These are phyloP conservation scores for Penstemon davidsonii DNA, from an alignment of 257 asterid genomes.

Conservation along the genomic window DNA sequence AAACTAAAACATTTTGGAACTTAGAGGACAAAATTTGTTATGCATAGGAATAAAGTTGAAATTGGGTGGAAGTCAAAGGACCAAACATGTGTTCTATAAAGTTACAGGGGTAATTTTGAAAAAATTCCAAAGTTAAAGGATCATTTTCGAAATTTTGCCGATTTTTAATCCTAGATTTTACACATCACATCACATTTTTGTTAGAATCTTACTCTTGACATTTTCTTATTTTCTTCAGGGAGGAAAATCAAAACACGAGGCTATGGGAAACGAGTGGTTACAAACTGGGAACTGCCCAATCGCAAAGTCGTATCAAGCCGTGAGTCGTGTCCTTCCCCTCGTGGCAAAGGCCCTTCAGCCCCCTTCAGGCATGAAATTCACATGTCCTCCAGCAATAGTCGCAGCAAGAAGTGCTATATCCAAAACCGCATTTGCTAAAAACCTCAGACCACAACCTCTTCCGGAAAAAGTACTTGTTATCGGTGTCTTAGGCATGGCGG, in stretches of 20 bases:
- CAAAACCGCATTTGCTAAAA: conserved; percentile 75
- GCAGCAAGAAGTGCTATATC: conserved; percentile 84
- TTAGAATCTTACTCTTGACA: background rate
- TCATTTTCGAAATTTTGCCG: too few relatives aligned
- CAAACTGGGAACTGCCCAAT: conserved; percentile 86
- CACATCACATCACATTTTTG: too few relatives aligned
- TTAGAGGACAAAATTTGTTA: too few relatives aligned
- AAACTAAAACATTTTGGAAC: too few relatives aligned
- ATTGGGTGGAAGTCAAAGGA: too few relatives aligned
- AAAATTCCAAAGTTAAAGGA: too few relatives aligned
- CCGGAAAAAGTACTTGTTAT: conserved; percentile 73
- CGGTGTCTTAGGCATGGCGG: conserved; percentile 83
- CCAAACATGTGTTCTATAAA: too few relatives aligned
- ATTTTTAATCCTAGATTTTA: too few relatives aligned
- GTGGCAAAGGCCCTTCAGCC: conserved; percentile 82
- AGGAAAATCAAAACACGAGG: conserved; percentile 62
- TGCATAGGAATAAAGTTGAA: too few relatives aligned
- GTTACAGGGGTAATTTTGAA: too few relatives aligned
- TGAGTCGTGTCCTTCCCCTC: conserved; percentile 73
- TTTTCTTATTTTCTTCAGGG: conserved; percentile 45
- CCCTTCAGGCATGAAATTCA: conserved; percentile 72
- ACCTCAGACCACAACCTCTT: conserved; percentile 84
- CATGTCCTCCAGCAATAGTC: conserved; percentile 77
- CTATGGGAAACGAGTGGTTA: conserved; percentile 78
- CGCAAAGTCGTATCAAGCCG: conserved; percentile 87